These are phyloP conservation scores for Notholithocarpus densiflorus DNA, from an alignment of 306 rosid species.

Conservation along the genomic window DNA sequence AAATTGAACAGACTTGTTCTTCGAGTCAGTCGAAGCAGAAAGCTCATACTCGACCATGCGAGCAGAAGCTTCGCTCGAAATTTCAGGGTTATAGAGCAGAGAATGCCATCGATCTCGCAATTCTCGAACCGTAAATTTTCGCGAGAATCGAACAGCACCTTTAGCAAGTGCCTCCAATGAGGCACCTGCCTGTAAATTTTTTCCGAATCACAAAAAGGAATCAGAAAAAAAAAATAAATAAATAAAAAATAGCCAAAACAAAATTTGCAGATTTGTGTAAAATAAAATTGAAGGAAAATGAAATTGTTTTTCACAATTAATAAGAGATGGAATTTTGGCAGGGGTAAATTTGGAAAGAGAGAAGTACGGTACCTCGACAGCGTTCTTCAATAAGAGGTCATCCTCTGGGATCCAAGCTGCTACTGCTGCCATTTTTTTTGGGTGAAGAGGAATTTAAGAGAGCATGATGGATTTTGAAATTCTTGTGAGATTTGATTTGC, in stretches of 20 bases:
- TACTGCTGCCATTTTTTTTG: conserved; percentile 8
- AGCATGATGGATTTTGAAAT: background rate
- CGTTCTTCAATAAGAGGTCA: conserved; percentile 69
- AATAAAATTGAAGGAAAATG: too few species aligned
- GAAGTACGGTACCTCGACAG: conserved; percentile 59
- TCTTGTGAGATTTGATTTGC: background rate
- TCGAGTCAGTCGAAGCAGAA: conserved; percentile 6
- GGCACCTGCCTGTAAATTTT: conserved; percentile 55
- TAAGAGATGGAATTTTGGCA: too few species aligned
- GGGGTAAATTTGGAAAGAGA: background rate
- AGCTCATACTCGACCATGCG: conserved; percentile 56
- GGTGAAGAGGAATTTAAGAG: background rate
- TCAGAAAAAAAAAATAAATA: background rate
- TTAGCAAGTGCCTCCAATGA: conserved; percentile 82
- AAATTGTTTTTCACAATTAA: too few species aligned
- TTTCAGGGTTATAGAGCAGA: conserved; percentile 55
- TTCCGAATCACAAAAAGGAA: background rate
- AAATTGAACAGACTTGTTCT: conserved; percentile 15
- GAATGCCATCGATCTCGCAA: conserved; percentile 67
- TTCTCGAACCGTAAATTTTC: conserved; percentile 48
- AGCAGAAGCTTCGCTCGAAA: conserved; percentile 46
- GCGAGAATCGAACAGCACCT: conserved; percentile 82
- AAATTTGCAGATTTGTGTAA: background rate
- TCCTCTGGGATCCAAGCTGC: conserved; percentile 68
- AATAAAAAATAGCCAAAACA: background rate